Conservation (phyloP, 352 stramenopile species). For the Globisporangium spiculum region DNA sequence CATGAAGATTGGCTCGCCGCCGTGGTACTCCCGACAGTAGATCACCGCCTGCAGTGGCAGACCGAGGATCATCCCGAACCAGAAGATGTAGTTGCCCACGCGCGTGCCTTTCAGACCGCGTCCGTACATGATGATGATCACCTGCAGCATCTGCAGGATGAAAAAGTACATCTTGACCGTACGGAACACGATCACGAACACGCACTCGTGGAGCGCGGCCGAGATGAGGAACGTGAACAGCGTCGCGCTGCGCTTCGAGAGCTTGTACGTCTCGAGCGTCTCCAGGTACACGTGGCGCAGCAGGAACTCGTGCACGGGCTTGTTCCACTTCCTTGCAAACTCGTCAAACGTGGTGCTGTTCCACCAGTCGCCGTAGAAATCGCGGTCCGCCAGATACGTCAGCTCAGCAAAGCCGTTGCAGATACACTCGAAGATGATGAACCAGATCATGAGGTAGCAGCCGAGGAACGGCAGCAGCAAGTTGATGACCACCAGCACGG, state of each 20-base stretch:
- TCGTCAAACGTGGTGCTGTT: slow-evolving; percentile 93
- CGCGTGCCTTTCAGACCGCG: slow-evolving; percentile 67
- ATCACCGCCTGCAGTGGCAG: slow-evolving; percentile 70
- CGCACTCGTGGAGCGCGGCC: slow-evolving; percentile 93
- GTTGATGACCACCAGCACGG: slow-evolving; percentile 61
- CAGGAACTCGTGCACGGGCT: slow-evolving; percentile 96
- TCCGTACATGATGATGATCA: slow-evolving; percentile 89
- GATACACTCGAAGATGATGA: slow-evolving; percentile 96
- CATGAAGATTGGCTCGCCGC: slow-evolving; percentile 76
- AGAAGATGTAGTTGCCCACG: slow-evolving; percentile 81
- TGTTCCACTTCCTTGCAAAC: slow-evolving; percentile 95
- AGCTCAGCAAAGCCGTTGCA: slow-evolving; percentile 95
- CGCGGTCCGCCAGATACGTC: slow-evolving; percentile 84
- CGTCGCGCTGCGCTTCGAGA: slow-evolving; percentile 73
- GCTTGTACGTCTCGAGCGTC: slow-evolving; percentile 69
- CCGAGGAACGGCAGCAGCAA: slow-evolving; percentile 93
- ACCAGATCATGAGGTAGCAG: slow-evolving; percentile 96
- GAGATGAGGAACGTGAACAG: slow-evolving; percentile 93
- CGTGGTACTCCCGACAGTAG: slow-evolving; percentile 82
- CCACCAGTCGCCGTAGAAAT: slow-evolving; percentile 98
- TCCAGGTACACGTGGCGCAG: slow-evolving; percentile 85
- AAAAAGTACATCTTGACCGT: slow-evolving; percentile 93
- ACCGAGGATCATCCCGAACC: slow-evolving; percentile 73
- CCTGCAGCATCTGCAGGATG: slow-evolving; percentile 93
- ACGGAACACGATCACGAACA: slow-evolving; percentile 95